Base-by-base conservation (phyloP, 192 early-diverging fungal genomes). In the Coemansia sp. region DNA sequence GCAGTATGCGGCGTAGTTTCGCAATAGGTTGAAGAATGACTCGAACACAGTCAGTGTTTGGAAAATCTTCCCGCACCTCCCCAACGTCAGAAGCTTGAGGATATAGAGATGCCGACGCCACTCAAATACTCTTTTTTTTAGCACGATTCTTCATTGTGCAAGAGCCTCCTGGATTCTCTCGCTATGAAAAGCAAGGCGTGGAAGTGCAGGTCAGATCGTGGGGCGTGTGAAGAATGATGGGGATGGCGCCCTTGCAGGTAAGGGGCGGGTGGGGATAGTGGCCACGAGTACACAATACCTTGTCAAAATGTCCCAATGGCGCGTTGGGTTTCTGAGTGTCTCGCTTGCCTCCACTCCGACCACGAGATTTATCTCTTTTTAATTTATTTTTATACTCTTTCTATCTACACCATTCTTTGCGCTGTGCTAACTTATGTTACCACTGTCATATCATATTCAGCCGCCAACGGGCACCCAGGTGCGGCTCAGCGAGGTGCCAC, bases 401-500 rank as follows among this genome's bases (percentile, higher is more conserved):
- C 49, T 50, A 1, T 53, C 3, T 53, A 19, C 4, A 4, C 10
- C 26, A 30, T 0, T 30, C n/a, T 14, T 53, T 53, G 50, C 8
- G 21, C 13, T 16, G 21, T 30, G 21, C 13, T 53, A 10, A 30
- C 50, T 4, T 14, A 53, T 53, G 50, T 53, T 53, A 8, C 50
- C 50, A 5, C 26, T 30, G 50, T 30, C 46, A 4, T 65, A 70
- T 19, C 68, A 62, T 38, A 71, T 71, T 32, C 23, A 60, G 17
- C 77, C 72, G 4, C 72, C 77, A 2, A 58, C 62, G 6, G 77
- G 77, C 23, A 74, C 75, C 17, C 60, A 63, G 32, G 72, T 75
- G n/a, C 21, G 35, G 7, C 73, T 78, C 10, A 76, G 67, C 68
- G 86, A 85, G 14, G 85, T 92, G 55, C 90, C 88, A 4, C 88